Percentiles rank a stretch among this genome's conserved stretches.
These are phyloP conservation scores for Fusarium sp. DNA, from an alignment of 2,329 filamentous ascomycete genomes.

Conservation along the genomic window DNA sequence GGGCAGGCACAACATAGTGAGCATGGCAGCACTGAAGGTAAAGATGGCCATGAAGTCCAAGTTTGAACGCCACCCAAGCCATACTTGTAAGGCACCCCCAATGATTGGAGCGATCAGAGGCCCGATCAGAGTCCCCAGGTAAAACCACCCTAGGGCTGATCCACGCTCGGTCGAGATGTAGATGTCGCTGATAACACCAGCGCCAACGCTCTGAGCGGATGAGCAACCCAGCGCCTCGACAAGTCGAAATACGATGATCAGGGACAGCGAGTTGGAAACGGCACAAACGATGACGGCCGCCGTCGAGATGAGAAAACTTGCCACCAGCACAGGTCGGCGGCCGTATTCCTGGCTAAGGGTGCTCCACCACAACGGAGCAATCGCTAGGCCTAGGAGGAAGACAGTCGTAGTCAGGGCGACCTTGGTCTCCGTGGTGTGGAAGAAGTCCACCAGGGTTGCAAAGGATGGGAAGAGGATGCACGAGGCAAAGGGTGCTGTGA, in stretches of 20 bases:
- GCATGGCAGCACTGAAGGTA: neutral
- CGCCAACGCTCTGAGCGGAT: neutral
- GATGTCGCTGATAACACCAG: conserved; percentile 16
- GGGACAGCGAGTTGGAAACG: neutral
- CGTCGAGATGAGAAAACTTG: neutral
- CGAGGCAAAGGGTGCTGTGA: neutral
- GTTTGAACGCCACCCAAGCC: neutral
- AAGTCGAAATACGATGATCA: neutral
- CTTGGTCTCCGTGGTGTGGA: neutral
- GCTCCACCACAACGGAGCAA: neutral
- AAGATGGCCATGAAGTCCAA: neutral
- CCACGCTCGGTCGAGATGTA: conserved; percentile 18
- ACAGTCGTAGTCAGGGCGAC: neutral
- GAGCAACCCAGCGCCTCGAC: neutral
- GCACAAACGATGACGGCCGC: neutral
- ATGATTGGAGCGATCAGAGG: conserved; percentile 7
- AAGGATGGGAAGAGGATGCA: neutral
- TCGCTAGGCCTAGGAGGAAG: neutral
- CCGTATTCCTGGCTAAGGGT: neutral
- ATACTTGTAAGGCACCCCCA: neutral
- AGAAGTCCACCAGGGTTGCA: neutral
- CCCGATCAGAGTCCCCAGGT: conserved; percentile 14
- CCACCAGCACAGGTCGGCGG: neutral
- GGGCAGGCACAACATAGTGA: neutral
- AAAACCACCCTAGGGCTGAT: conserved; percentile 16